phyloP scores from a whole-genome alignment of 2,329 filamentous ascomycete genomes.

The Aphanocladium album region DNA sequence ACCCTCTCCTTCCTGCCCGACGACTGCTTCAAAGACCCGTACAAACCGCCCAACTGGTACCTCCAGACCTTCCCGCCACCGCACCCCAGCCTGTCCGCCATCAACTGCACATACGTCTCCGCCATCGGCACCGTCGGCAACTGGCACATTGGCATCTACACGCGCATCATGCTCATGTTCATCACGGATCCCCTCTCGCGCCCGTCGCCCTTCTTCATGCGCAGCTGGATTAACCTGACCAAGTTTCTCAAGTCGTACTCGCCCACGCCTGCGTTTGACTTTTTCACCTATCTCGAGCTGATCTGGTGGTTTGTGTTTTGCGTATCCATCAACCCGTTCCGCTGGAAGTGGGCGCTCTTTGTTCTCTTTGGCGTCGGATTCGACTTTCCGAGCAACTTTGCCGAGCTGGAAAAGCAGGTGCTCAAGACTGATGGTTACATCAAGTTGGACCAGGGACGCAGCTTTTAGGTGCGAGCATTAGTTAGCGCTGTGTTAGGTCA shows the following conservation, averaged over 20 bases:
- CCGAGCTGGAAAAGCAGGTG: constrained; percentile 59
- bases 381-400: constrained; percentile 59
- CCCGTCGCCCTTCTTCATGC: constrained; percentile 70
- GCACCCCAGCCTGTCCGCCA: constrained; percentile 69
- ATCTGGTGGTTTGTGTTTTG: constrained; percentile 83
- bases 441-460: constrained; percentile 18
- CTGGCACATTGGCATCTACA: constrained; percentile 89
- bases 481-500: no score
- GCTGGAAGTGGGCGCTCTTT: constrained; percentile 86
- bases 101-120: constrained; percentile 77
- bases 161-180: constrained; percentile 80
- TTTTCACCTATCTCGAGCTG: constrained; percentile 82
- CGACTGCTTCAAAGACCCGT: constrained; percentile 67
- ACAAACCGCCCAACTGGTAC: constrained; percentile 81
- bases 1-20: constrained; percentile 67
- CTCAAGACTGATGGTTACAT: constrained; percentile 45
- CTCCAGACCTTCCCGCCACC: constrained; percentile 76
- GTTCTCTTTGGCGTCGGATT: constrained; percentile 73
- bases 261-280: constrained; percentile 75
- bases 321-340: constrained; percentile 73
- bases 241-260: constrained; percentile 62
- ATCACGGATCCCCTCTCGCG: constrained; percentile 71
- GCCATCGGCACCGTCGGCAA: constrained; percentile 80
- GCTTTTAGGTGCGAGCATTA: constrained; percentile 17
- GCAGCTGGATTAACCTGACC: constrained; percentile 83